Percentiles rank a stretch among this genome's conserved stretches.
These are phyloP conservation scores for Candida arabinofermentans DNA, from an alignment of 805 yeast genomes.

Conservation along the genomic window DNA sequence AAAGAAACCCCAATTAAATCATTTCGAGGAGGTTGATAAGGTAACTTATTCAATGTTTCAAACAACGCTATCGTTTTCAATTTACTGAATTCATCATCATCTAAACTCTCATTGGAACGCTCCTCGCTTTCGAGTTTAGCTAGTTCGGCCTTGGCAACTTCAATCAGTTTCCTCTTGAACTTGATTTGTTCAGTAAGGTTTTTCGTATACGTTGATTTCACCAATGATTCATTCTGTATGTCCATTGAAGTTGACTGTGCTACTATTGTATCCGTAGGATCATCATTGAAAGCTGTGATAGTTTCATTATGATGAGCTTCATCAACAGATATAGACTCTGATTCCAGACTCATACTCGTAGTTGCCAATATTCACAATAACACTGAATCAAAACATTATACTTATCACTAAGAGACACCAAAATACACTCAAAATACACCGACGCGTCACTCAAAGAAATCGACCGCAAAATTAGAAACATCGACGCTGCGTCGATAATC, in stretches of 20 bases:
- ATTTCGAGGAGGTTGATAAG: slow-evolving; percentile 27
- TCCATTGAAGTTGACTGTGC: too few species aligned
- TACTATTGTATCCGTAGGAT: background rate
- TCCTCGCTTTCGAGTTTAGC: slow-evolving; percentile 4
- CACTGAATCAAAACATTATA: too few species aligned
- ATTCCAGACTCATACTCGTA: too few species aligned
- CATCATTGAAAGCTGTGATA: background rate
- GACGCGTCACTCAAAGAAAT: too few species aligned
- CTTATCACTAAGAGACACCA: background rate
- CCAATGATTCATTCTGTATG: background rate
- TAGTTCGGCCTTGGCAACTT: slow-evolving; percentile 18
- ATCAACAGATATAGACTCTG: too few species aligned
- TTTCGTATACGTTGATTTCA: slow-evolving; percentile 14
- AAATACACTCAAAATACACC: background rate
- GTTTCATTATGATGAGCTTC: too few species aligned
- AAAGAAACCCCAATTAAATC: slow-evolving; percentile 26
- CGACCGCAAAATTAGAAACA: background rate
- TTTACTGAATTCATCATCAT: slow-evolving; percentile 1
- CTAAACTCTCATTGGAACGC: background rate
- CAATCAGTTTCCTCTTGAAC: slow-evolving; percentile 16
- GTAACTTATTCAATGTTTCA: slow-evolving; percentile 22
- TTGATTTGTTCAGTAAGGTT: slow-evolving; percentile 22
- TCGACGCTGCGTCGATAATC: background rate
- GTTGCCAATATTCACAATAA: too few species aligned
- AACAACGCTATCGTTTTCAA: slow-evolving; percentile 18